A percentile compares a stretch with the other conserved stretches of the same genome.
Evolutionary conservation across 176 grass and related monocot genomes (phyloP).

Genomic region (Themeda triandra): DNA sequence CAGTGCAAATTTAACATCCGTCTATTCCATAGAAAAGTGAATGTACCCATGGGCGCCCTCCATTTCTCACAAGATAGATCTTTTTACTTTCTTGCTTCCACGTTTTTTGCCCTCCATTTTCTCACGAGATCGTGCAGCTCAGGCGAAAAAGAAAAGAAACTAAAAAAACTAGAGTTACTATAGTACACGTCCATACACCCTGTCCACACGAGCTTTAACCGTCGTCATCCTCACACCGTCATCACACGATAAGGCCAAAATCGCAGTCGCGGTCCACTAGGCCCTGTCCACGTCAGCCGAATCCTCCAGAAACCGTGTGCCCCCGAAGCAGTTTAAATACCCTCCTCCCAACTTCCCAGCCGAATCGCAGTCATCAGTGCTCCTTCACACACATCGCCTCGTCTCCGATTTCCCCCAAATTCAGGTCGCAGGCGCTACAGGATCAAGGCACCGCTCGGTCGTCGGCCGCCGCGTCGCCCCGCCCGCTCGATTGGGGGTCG

Average conservation of each 20-base stretch:
- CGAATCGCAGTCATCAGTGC: not conserved
- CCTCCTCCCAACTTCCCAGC: not conserved
- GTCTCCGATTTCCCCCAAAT: not conserved
- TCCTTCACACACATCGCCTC: not conserved
- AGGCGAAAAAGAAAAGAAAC: too few relatives aligned
- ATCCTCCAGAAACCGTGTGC: constrained; percentile 34
- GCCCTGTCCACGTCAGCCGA: constrained; percentile 31
- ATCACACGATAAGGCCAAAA: constrained; percentile 15
- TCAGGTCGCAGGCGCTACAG: constrained; percentile 5
- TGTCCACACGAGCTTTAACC: not conserved
- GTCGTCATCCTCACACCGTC: not conserved
- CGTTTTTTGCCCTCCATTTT: too few relatives aligned
- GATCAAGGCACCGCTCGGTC: not conserved
- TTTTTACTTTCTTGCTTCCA: too few relatives aligned
- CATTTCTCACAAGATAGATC: too few relatives aligned
- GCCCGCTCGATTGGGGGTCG: constrained; percentile 31
- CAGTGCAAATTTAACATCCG: too few relatives aligned
- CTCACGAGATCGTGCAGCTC: too few relatives aligned
- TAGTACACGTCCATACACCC: too few relatives aligned
- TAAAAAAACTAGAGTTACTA: too few relatives aligned
- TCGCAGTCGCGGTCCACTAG: not conserved
- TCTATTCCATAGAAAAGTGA: too few relatives aligned
- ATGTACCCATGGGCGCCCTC: too few relatives aligned
- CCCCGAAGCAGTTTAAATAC: constrained; percentile 12
- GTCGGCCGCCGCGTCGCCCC: constrained; percentile 13